Base-by-base conservation (phyloP, 345 rosid species). In the Eucalyptus curtisii region DNA sequence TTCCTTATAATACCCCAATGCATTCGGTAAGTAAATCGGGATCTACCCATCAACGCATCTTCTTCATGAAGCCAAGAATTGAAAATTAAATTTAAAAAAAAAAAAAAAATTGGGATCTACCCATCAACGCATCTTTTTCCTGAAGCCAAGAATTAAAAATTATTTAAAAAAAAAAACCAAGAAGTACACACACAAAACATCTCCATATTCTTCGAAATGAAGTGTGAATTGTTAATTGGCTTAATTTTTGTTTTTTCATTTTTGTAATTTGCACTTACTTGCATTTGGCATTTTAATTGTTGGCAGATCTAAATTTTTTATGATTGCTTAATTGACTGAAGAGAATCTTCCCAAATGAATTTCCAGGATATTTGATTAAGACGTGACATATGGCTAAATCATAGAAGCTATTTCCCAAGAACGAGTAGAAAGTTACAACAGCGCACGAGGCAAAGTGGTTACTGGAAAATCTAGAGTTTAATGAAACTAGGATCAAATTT, bases 311-410 rank as follows among this genome's bases (percentile, higher is more conserved):
- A 13, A 30, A 64, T 16, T 30, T 30, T 64, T 64, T 30, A 4
- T 7, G 13, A 33, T 33, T 4, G 24, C 55, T 31, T 33, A 0
- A 16, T 16, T 33, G 80, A 68, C 2, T 4, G 1, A 17, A 31
- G 24, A 15, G 24, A 68, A 68, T 68, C 12, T 1, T 68, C 22
- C 80, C 42, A 31, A n/a, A 31, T 68, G 24, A 16, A 68, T 31
- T 16, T 31, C 3, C 0, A 17, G 0, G 44, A 9, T 33, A 20
- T 68, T 4, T 13, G 0, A n/a, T 64, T 64, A 64, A 30, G 71
- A 64, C 0, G 0, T n/a, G 20, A 14, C 33, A n/a, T 64, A n/a
- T 7, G 4, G 37, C 19, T 64, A 64, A 64, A 64, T 64, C 37
- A 64, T 64, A 30, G 71, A 64, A 64, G 71, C 71, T 64, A n/a